Percentiles rank a stretch among this genome's conserved stretches.
phyloP scores from a whole-genome alignment of 305 asterid species.

The Solanum hybrid region DNA sequence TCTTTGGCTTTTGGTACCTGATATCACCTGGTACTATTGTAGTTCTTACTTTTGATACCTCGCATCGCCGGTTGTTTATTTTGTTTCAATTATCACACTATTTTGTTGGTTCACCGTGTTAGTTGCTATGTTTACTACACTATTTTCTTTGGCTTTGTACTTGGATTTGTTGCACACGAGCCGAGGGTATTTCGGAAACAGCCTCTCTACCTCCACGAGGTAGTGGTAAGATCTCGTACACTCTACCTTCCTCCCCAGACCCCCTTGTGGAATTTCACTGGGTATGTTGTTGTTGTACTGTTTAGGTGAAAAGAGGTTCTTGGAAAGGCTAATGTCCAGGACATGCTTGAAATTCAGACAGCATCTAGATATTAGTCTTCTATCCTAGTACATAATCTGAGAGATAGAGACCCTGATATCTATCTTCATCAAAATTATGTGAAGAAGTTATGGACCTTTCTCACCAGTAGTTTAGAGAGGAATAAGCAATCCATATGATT shows the following conservation, averaged over 20 bases:
- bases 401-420: neutral
- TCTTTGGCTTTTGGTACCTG: neutral
- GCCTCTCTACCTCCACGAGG: neutral
- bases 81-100: neutral
- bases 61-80: neutral
- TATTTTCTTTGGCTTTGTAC: neutral
- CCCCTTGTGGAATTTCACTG: neutral
- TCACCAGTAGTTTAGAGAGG: neutral
- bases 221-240: neutral
- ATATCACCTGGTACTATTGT: neutral
- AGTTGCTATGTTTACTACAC: neutral
- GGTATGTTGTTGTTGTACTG: neutral
- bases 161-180: neutral
- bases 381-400: neutral
- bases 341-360: neutral
- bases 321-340: neutral
- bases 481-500: neutral
- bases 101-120: neutral
- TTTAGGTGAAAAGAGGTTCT: neutral
- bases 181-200: neutral
- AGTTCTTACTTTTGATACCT: neutral
- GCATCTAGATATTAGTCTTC: neutral
- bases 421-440: neutral
- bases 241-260: neutral
- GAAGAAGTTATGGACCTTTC: neutral